Conservation (phyloP, 352 stramenopile species). For the Phytophthora quininea region DNA sequence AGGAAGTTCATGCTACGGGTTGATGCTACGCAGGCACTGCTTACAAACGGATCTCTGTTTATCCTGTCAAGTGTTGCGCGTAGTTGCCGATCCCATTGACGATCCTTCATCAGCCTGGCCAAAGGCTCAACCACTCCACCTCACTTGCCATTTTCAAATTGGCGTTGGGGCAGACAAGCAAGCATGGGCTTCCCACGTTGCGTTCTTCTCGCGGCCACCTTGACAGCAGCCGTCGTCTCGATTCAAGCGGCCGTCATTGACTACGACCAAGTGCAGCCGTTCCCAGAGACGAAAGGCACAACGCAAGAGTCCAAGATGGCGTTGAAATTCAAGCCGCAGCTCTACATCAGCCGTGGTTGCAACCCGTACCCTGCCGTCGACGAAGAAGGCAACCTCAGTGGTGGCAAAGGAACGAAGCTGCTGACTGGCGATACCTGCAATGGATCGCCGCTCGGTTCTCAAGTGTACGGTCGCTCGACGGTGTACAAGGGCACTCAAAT, state of each 20-base stretch:
- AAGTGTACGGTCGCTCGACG: neutral
- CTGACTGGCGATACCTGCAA: neutral
- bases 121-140: no score
- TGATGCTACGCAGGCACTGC: no score
- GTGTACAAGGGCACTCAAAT: neutral
- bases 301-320: neutral
- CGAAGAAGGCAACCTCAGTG: neutral
- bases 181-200: neutral
- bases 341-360: neutral
- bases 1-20: no score
- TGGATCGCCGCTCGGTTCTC: neutral
- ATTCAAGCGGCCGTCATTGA: constrained; percentile 1
- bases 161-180: neutral
- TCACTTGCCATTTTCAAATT: neutral
- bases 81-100: no score
- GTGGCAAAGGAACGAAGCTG: neutral
- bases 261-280: neutral
- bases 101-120: no score
- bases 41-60: no score
- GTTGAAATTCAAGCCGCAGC: neutral
- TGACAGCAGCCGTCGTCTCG: neutral
- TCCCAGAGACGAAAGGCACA: neutral
- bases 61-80: no score
- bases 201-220: neutral
- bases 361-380: neutral